Percentiles rank a stretch among this genome's conserved stretches.
Conservation (phyloP, 2,329 filamentous ascomycete species). For the Cordyceps militaris region DNA sequence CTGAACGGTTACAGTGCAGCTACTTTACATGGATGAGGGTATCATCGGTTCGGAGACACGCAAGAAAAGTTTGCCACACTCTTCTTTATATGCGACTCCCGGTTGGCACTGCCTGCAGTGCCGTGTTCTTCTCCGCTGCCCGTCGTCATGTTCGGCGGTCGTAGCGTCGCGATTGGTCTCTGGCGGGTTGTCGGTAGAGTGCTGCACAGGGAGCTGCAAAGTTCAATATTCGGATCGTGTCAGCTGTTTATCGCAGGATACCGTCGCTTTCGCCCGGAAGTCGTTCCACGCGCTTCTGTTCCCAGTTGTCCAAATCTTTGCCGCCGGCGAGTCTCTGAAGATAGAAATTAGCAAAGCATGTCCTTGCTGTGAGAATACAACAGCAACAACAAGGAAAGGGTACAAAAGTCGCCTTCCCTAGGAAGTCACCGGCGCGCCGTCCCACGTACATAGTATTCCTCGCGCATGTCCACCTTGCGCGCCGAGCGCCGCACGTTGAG, state of each 20-base stretch:
- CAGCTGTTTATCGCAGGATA: slow-evolving; percentile 43
- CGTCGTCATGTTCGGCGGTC: not conserved
- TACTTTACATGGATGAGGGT: not conserved
- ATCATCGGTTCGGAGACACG: not conserved
- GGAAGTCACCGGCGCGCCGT: too few relatives aligned
- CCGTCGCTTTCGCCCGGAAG: slow-evolving; percentile 88
- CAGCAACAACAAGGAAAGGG: not conserved
- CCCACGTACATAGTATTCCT: slow-evolving; percentile 74
- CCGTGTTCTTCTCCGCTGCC: not conserved
- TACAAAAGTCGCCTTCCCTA: not conserved
- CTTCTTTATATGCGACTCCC: not conserved
- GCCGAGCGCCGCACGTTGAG: slow-evolving; percentile 68
- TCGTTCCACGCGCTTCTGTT: slow-evolving; percentile 88
- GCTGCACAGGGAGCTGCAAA: too few relatives aligned
- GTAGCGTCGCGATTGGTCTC: not conserved
- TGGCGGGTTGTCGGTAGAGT: not conserved
- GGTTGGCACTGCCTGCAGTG: not conserved
- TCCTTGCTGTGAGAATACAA: not conserved
- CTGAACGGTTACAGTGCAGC: not conserved
- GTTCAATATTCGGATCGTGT: not conserved
- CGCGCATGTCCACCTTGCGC: slow-evolving; percentile 70
- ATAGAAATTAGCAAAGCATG: not conserved
- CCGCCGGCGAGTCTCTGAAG: slow-evolving; percentile 43
- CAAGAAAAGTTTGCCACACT: not conserved
- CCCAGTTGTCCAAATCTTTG: slow-evolving; percentile 93